These are phyloP conservation scores for Brassica juncea DNA, from an alignment of 345 rosid species.

Conservation along the genomic window DNA sequence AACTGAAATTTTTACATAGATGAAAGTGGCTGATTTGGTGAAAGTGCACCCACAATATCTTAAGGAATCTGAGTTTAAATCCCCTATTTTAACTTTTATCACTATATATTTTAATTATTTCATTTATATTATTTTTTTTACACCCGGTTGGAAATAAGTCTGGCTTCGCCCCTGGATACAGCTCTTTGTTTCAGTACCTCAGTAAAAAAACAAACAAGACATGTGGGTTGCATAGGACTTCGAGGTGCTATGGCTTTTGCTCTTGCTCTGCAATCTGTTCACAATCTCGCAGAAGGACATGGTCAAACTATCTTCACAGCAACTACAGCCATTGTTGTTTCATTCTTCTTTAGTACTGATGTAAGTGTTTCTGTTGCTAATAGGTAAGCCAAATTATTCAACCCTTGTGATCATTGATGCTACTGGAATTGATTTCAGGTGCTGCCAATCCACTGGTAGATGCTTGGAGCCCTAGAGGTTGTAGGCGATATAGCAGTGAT, in stretches of 20 bases:
- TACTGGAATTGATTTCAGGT: slow-evolving; percentile 54
- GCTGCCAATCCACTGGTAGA: slow-evolving; percentile 83
- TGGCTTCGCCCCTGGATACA: no score
- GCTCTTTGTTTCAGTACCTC: neutral
- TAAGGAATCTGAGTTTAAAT: no score
- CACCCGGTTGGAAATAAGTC: no score
- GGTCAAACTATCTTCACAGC: slow-evolving; percentile 98
- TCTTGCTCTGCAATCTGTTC: slow-evolving; percentile 97
- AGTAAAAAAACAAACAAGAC: slow-evolving; percentile 11
- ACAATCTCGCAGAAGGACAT: slow-evolving; percentile 96
- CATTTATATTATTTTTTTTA: no score
- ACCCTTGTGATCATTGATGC: slow-evolving; percentile 7
- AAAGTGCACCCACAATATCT: no score
- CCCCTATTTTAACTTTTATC: no score
- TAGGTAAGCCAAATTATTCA: neutral
- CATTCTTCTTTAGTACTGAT: slow-evolving; percentile 15
- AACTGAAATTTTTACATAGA: no score
- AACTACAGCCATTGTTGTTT: slow-evolving; percentile 91
- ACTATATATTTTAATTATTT: no score
- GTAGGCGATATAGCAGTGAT: slow-evolving; percentile 72
- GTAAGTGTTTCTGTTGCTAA: neutral
- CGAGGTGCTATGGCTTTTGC: slow-evolving; percentile 99
- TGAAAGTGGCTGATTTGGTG: no score
- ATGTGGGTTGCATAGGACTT: slow-evolving; percentile 58
- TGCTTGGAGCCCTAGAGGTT: slow-evolving; percentile 94